These are phyloP conservation scores for Trichosporon ovoides DNA, from an alignment of 1,284 basidiomycete genomes.

Conservation along the genomic window DNA sequence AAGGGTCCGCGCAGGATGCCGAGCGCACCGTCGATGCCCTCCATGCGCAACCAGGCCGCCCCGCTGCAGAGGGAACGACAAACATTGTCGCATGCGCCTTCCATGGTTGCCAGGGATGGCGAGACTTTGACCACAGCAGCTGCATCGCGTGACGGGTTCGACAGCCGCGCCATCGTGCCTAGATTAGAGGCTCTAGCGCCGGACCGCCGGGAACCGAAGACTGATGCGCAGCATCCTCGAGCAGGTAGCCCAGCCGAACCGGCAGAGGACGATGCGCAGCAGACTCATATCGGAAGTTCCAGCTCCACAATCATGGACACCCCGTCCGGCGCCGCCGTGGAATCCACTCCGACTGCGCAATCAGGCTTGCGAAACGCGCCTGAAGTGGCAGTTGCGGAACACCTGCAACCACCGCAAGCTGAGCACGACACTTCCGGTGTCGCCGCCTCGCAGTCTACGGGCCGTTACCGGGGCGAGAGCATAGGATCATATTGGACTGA, in stretches of 20 bases:
- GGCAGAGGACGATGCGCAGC: no score
- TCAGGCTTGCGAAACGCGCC: neutral
- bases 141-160: neutral
- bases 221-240: neutral
- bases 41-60: neutral
- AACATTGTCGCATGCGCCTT: neutral
- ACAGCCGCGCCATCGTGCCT: conserved; percentile 3
- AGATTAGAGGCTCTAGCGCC: neutral
- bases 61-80: neutral
- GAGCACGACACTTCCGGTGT: neutral
- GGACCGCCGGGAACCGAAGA: neutral
- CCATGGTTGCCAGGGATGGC: neutral
- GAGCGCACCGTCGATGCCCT: conserved; percentile 13
- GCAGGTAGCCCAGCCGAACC: no score
- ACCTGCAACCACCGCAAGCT: neutral
- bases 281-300: neutral
- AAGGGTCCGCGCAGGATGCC: conserved; percentile 16
- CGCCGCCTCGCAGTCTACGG: neutral
- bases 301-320: neutral
- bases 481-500: conserved; percentile 26
- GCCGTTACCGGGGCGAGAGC: conserved; percentile 29
- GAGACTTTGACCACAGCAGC: neutral
- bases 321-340: neutral
- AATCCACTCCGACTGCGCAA: neutral
- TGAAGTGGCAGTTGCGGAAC: neutral